Base-by-base conservation (phyloP, 768 basidiomycete genomes). In the Candolleomyces efflorescens region DNA sequence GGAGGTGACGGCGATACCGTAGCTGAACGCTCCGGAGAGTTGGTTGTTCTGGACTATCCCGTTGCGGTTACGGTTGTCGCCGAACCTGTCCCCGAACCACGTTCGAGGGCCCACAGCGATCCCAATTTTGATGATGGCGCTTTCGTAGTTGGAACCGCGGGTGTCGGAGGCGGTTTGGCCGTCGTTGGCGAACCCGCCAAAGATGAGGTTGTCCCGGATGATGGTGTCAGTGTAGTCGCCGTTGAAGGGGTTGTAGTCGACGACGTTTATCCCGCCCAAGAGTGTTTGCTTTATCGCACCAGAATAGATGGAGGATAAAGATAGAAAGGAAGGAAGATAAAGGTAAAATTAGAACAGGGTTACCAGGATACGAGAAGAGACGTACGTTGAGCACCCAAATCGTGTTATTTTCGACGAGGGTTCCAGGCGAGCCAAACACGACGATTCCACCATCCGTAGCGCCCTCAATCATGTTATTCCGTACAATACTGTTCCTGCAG, bases 371-470 rank as follows among this genome's bases (percentile, higher is more conserved):
- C 32, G 32, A 11, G 32, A 37, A 22, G 43, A 15, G 37, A 71
- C 84, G 53, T 63, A 89, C 88, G 56, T 78, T 86, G 23, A 81
- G 72, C 9, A 89, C 79, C 82, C 81, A 89, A 54, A 92, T 86
- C 0, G 86, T 89, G 65, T 90, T 91, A 61, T 90, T 89, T 63
- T 86, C 82, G 15, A 91, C 82, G 54, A 81, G 75, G 3, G 83
- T 83, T 0, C 89, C 90, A 5, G 89, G 87, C 3, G 88, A 72
- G 20, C 89, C 90, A 62, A 92, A 92, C 0, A 92, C 60, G 0
- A 90, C 88, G 47, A 92, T 89, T 5, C 85, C 90, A 7, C 90
- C 90, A 63, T 92, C 90, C 0, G 90, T 92, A 9, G 90, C 79
- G 55, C 82, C 83, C 61, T 83, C 77, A 47, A 92, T 72, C 75